Conservation (phyloP, 163 green algal species). For the Chlorella variabilis region DNA sequence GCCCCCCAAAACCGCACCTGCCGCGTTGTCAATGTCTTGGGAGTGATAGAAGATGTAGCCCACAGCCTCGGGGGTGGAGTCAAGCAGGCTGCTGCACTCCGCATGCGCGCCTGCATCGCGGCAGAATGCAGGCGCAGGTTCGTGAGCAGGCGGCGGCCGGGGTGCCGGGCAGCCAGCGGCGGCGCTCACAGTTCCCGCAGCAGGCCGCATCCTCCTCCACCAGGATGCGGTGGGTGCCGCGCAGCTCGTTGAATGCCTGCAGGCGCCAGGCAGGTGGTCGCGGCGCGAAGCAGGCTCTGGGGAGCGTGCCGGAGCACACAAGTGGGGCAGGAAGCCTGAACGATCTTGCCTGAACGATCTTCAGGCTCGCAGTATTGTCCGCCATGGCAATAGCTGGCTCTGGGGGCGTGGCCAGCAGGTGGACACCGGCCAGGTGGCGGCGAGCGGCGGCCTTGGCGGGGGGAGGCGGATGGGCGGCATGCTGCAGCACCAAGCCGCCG, state of each 20-base stretch:
- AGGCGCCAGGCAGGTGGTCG: background rate
- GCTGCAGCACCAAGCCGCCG: too few species aligned
- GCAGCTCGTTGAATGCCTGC: background rate
- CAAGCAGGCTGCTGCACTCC: background rate
- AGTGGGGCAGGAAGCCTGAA: too few species aligned
- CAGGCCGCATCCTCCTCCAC: background rate
- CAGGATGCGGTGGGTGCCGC: background rate
- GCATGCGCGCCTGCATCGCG: background rate
- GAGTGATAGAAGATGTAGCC: background rate
- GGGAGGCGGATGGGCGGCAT: too few species aligned
- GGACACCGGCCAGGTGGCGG: too few species aligned
- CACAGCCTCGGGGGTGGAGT: background rate
- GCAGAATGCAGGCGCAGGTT: background rate
- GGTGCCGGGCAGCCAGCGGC: too few species aligned
- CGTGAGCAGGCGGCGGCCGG: too few species aligned
- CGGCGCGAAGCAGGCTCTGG: background rate
- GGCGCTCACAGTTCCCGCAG: conserved; percentile 10
- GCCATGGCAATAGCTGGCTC: too few species aligned
- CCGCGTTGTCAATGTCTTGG: background rate
- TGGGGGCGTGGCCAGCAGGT: too few species aligned
- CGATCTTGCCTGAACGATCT: too few species aligned
- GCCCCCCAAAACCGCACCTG: background rate
- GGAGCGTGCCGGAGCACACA: too few species aligned
- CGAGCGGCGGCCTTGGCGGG: too few species aligned
- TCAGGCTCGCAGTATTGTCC: too few species aligned